Percentiles rank a stretch among this genome's conserved stretches.
Evolutionary conservation across 441 rosid genomes (phyloP).

Genomic region (Croton laevigatus): DNA sequence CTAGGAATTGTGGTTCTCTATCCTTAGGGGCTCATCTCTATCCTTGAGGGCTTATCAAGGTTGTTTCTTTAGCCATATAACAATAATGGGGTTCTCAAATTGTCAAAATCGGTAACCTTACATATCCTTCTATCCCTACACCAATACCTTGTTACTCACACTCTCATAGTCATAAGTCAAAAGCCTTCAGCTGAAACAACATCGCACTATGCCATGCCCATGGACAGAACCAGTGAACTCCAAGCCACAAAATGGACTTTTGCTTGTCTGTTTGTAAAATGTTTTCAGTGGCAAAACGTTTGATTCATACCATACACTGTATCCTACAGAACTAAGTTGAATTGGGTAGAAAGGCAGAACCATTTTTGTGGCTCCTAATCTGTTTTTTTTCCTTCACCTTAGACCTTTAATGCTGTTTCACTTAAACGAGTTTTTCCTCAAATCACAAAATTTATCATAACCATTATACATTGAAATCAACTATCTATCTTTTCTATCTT

Average conservation of each 20-base stretch:
- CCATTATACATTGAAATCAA: not conserved
- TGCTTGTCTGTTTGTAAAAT: not conserved
- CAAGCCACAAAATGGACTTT: not conserved
- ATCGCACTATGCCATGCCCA: not conserved
- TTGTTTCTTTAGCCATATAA: too few species aligned
- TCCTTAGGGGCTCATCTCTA: too few species aligned
- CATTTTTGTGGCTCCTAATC: not conserved
- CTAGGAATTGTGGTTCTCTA: too few species aligned
- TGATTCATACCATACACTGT: not conserved
- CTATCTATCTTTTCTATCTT: not conserved
- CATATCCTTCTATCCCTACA: too few species aligned
- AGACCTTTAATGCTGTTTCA: not conserved
- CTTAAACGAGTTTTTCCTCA: not conserved
- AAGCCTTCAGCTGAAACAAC: not conserved
- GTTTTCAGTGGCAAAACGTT: not conserved
- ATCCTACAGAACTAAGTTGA: not conserved
- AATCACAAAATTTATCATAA: not conserved
- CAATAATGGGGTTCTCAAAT: too few species aligned
- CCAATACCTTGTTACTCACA: not conserved
- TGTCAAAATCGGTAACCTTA: too few species aligned
- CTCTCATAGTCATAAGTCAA: not conserved
- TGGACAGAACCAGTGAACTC: not conserved
- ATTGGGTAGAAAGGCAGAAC: not conserved
- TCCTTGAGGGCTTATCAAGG: too few species aligned
- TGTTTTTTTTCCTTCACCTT: not conserved